Base-by-base conservation (phyloP, 805 yeast genomes). In the Kodamaea kaohsiungensis region DNA sequence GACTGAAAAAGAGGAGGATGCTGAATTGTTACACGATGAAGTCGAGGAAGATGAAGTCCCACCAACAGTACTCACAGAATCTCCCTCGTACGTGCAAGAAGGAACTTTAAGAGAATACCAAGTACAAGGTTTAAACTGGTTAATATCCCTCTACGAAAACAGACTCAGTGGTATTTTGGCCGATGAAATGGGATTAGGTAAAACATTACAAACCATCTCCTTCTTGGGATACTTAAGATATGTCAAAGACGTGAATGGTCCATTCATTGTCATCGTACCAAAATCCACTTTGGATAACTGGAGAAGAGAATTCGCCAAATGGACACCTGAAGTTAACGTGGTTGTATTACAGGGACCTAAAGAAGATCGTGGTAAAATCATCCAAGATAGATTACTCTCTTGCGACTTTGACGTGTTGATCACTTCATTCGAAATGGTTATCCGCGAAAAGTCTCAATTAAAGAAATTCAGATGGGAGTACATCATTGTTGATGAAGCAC, bases 111-210 rank as follows among this genome's bases (percentile, higher is more conserved):
- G 99, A 62, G 96, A 91, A 65, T 93, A 95, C 67, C 99, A 93
- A 73, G 77, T 93, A 30, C 97, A 91, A 66, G 99, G 99, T 49
- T 79, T 93, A 50, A 95, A 95, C 71, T 93, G 99, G 99, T 78
- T 93, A 65, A 87, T 93, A 16, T 85, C 96, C 0, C 72, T 93
- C 37, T 89, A 91, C 67, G 97, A 92, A 61, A 91, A 93, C 69
- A 82, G 88, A 61, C 79, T 93, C 45, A 88, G 96, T 8, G 99
- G 99, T 17, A 95, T 93, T 46, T 74, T 93, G 49, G 99, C 99
- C 10, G 99, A 93, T 72, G 99, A 93, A 69, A 93, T 95, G 99
- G 99, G 99, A 2, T 78, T 93, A 42, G 99, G 99, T 53, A 93
- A 93, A 70, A 93, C 99, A 4, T 75, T 95, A 53, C 99, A 93